Evolutionary conservation across 1,284 basidiomycete genomes (phyloP), one percentile per base, ranked within the genome.

Genomic region (Gomphus sp.): DNA sequence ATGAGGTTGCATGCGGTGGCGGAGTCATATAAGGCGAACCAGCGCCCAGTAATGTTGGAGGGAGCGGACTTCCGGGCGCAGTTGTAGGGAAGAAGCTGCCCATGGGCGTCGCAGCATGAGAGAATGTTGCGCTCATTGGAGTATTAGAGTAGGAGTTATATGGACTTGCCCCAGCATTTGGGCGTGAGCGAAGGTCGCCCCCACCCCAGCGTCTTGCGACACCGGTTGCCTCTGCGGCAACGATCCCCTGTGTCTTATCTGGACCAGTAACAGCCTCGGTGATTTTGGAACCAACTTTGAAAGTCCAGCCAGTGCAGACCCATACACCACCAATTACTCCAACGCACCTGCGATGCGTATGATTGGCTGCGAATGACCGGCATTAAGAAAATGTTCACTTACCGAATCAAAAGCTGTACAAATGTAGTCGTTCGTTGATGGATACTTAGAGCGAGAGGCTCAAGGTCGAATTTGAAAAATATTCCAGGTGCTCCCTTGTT

Each of bases 391-490:
- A 63, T 66, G 1, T 66, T 18, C 0, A 71, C 77, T 8, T 78
- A 80, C 68, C 94, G 80, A 59, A 98, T 90, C 62, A 98, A 69
- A 64, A 98, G 83, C 64, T 94, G 87, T 1, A 88, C 69, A 50
- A 98, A 73, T 0, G 83, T 76, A 0, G 89, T 93, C 1, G 93
- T 96, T 8, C 93, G 82, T 71, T 98, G 92, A 63, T 88, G 81
- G 53, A 98, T 84, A 0, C 83, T 89, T 64, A 99, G 79, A 10
- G 82, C 79, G 71, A 99, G 80, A 1, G 94, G 93, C 69, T 99
- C 96, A 33, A 98, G 75, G 63, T 99, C 96, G 69, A 93, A 98
- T 71, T 96, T 95, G 85, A 96, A 94, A 77, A 94, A 96, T 67
- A 96, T 94, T 16, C 93, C 93, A 0, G 96, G 96, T 0, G 92